Percentiles rank a stretch among this genome's conserved stretches.
Conservation (phyloP, 225 moss, liverwort and hornwort genomes). For the Bryoerythrophyllum caledonicum region DNA sequence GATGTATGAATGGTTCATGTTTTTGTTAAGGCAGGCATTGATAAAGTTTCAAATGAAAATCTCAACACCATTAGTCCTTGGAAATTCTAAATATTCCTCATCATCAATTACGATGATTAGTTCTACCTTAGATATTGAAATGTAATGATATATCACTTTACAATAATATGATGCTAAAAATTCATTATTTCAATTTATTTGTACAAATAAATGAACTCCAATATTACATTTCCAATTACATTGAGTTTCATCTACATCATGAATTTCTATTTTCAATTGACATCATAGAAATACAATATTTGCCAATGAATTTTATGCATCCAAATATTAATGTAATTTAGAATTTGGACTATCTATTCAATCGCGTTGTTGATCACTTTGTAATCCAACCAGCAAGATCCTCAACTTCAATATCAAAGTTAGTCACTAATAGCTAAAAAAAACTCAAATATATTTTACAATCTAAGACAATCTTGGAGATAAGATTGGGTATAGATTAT, state of each 20-base stretch:
- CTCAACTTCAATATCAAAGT: neutral
- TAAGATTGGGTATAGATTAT: neutral
- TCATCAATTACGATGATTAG: too few species aligned
- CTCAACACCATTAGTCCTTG: too few species aligned
- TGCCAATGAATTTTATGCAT: neutral
- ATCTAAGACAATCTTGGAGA: too few species aligned
- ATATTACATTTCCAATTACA: neutral
- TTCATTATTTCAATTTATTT: neutral
- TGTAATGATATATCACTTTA: too few species aligned
- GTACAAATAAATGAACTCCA: neutral
- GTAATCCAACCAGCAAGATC: neutral
- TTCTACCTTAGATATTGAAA: too few species aligned
- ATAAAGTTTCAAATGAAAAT: too few species aligned
- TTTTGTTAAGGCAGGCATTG: too few species aligned
- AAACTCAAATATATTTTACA: neutral
- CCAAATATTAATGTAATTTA: neutral
- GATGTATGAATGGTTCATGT: too few species aligned
- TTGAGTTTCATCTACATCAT: neutral
- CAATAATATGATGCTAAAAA: too few species aligned
- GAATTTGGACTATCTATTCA: neutral
- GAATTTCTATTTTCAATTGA: neutral
- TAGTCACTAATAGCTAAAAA: neutral
- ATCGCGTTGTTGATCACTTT: neutral
- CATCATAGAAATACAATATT: neutral
- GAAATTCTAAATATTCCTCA: too few species aligned